Base-by-base conservation (phyloP, 1,284 basidiomycete species). In the Moesziomyces sp. region DNA sequence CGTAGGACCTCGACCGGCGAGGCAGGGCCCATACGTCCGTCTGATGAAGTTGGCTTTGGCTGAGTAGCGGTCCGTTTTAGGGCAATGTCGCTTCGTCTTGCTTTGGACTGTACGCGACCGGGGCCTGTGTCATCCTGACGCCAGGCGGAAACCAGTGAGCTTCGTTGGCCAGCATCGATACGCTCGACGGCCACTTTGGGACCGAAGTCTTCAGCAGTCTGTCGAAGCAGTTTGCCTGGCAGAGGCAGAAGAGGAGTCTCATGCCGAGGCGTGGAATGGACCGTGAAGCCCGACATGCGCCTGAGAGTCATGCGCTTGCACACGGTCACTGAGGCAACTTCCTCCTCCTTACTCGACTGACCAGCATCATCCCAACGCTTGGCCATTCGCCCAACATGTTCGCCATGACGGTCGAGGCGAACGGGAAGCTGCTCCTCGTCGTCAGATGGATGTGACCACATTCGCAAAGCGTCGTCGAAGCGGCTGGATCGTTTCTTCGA, bases 231-330 rank as follows among this genome's bases (percentile, higher is more conserved):
- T 26, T 52, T 52, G 6, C 50, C 54, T 9, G 53, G 54, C 13
- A 58, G 11, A 10, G 47, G 24, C 18, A 58, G n/a, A 6, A 47
- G 24, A 3, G 45, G 48, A 14, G 21, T 18, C 5, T 58, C 34
- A 0, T 46, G 47, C 19, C 52, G 47, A 28, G 59, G 52, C 0
- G 51, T 62, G 14, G 43, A 38, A 11, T 43, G 52, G 1, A 62
- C 52, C 4, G 53, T 46, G 40, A 56, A 56, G 38, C 50, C 58
- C 2, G 66, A 62, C 28, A 51, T 54, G 8, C 66, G 66, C 47
- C 42, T 46, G 21, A 68, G 51, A 3, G 55, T 58, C 55, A 68
- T 47, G 7, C 66, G 59, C 35, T 48, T 47, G 52, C 47, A 49
- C 0, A 51, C 49, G 2, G 59, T 28, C 10, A 68, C 66, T 5